Percentiles rank a stretch among this genome's conserved stretches.
Conservation (phyloP, 1,139 yeast species). For the Pneumocystis wakefieldiae region DNA sequence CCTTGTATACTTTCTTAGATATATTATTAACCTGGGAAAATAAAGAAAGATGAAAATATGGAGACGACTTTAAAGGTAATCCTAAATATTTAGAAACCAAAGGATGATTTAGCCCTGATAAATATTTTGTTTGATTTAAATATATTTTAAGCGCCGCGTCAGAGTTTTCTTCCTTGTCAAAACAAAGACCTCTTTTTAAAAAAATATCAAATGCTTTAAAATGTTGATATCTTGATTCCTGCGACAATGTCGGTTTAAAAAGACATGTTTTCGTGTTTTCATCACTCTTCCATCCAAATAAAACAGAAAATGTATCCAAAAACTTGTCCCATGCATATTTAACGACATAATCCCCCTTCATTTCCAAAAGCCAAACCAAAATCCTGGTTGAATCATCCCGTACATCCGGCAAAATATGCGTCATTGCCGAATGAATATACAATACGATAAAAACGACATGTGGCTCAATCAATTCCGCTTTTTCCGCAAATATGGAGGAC, state of each 20-base stretch:
- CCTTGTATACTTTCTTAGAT: background rate
- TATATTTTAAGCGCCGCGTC: background rate
- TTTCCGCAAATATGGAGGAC: conserved; percentile 25
- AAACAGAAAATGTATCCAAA: background rate
- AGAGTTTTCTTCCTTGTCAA: background rate
- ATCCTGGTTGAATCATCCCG: conserved; percentile 57
- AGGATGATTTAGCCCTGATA: background rate
- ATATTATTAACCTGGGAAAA: background rate
- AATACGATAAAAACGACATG: conserved; percentile 54
- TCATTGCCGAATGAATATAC: conserved; percentile 86
- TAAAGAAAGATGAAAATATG: background rate
- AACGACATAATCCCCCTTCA: background rate
- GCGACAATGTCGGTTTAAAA: background rate
- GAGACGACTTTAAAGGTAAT: background rate
- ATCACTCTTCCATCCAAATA: background rate
- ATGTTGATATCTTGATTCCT: background rate
- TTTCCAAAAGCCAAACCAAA: conserved; percentile 28
- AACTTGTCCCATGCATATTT: background rate
- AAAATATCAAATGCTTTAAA: background rate
- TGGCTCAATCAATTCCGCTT: conserved; percentile 45
- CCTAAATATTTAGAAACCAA: background rate
- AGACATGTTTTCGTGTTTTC: background rate
- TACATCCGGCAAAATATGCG: conserved; percentile 66
- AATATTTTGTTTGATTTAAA: background rate
- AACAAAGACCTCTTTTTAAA: background rate